phyloP scores from a whole-genome alignment of 768 basidiomycete genomes.

The Pleurotus salmoneostramineus region DNA sequence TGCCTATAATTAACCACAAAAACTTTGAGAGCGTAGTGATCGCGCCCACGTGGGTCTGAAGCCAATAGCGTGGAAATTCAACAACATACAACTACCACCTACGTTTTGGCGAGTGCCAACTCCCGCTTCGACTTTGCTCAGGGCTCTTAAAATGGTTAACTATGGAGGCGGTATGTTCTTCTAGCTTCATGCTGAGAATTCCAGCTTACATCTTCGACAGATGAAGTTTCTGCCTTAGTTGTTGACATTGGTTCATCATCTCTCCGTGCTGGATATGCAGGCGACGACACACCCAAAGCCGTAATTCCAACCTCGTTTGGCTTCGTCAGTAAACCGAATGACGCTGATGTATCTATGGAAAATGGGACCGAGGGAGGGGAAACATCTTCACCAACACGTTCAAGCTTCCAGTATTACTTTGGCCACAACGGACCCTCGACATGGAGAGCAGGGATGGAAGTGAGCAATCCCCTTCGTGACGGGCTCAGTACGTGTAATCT shows the following conservation, averaged over 20 bases:
- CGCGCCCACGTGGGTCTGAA: constrained; percentile 12
- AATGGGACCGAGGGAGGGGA: constrained; percentile 37
- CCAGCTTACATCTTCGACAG: constrained; percentile 33
- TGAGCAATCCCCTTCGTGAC: constrained; percentile 78
- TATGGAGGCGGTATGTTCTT: constrained; percentile 74
- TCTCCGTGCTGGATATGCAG: constrained; percentile 93
- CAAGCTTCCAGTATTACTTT: constrained; percentile 64
- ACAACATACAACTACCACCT: constrained; percentile 22
- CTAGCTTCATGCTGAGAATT: background rate
- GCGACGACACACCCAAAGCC: constrained; percentile 93
- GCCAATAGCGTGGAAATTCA: constrained; percentile 19
- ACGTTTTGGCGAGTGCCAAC: background rate
- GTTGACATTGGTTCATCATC: constrained; percentile 91
- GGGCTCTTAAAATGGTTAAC: constrained; percentile 58
- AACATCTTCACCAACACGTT: constrained; percentile 24
- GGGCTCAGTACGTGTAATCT: constrained; percentile 64
- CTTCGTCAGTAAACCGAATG: constrained; percentile 40
- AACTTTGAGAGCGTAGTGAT: constrained; percentile 12
- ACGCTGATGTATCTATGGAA: constrained; percentile 53
- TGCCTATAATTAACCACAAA: constrained; percentile 5
- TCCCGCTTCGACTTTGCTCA: background rate
- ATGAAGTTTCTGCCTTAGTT: constrained; percentile 96
- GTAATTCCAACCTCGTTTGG: constrained; percentile 90
- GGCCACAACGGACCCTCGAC: constrained; percentile 87
- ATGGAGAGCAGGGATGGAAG: constrained; percentile 89